Evolutionary conservation across 192 early-diverging fungal genomes (phyloP).

Genomic region (Funneliformis geosporum): DNA sequence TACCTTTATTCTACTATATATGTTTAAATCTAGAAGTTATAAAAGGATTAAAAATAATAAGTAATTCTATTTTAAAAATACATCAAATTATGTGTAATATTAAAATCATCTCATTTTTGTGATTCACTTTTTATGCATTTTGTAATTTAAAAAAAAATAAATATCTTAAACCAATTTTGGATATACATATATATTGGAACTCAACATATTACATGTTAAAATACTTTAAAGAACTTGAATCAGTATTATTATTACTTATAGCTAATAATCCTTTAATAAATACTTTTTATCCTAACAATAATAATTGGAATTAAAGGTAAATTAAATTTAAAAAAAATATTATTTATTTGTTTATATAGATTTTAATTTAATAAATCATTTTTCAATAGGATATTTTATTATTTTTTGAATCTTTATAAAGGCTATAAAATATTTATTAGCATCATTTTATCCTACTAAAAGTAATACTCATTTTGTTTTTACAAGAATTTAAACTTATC

Average conservation of each 20-base stretch:
- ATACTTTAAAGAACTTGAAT: background rate
- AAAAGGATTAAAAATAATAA: background rate
- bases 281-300: background rate
- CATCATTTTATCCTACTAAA: too few species aligned
- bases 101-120: background rate
- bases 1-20: background rate
- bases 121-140: background rate
- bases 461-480: too few species aligned
- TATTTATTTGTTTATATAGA: background rate
- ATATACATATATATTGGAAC: background rate
- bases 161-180: slow-evolving; percentile 7
- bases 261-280: background rate
- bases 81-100: background rate
- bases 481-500: too few species aligned
- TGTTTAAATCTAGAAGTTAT: background rate
- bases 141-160: background rate
- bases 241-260: background rate
- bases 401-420: too few species aligned
- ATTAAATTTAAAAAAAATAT: background rate
- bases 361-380: background rate
- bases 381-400: background rate
- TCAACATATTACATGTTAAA: background rate
- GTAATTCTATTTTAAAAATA: background rate
- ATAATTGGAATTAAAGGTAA: background rate
- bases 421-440: too few species aligned